Evolutionary conservation across 2,329 filamentous ascomycete genomes (phyloP), one percentile per base, ranked within the genome.

Genomic region (Blastomyces emzantsi): DNA sequence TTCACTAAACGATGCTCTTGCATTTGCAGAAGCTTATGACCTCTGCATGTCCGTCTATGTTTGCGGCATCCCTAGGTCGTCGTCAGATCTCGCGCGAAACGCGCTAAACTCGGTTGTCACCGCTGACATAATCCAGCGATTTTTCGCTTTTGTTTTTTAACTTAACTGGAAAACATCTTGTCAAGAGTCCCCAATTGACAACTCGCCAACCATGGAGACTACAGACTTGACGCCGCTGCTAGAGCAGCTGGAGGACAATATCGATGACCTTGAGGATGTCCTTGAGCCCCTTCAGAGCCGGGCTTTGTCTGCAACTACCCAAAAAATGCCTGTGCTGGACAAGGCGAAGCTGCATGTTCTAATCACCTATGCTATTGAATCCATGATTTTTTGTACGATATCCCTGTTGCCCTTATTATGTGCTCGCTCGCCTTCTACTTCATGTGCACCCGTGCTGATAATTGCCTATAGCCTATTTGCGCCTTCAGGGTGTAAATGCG

Each of bases 331-430:
- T 1, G 82, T 97, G n/a, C 82, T 99, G 65, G 93, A 97, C 80
- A 92, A 91, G 78, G 92, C 94, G 8, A 97, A 97, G 78, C 86
- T 97, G 65, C 91, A 95, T 73, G 87, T 94, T n/a, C 81, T 96
- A 25, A 82, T 88, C 61, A 89, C 91, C 22, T 99, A 97, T 75
- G 85, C 92, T 0, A 87, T 99, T 67, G 93, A 97, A 72, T 95
- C 92, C 0, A 80, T 96, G 11, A 79, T 99, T 8, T 97, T 96
- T 76, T 89, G 90, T 92, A 77, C 67, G 85, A 73, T 25, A 41
- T 15, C 17, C 22, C 28, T 54, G 13, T 51, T n/a, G 4, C 39
- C 22, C 17, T 57, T 6, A 17, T 8, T 33, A 43, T 66, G 45
- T 33, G 9, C 33, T 47, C 22, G 7, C 6, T 41, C 19, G 2